phyloP scores from a whole-genome alignment of 1,139 yeast genomes.

The Yamadazyma triangularis region DNA sequence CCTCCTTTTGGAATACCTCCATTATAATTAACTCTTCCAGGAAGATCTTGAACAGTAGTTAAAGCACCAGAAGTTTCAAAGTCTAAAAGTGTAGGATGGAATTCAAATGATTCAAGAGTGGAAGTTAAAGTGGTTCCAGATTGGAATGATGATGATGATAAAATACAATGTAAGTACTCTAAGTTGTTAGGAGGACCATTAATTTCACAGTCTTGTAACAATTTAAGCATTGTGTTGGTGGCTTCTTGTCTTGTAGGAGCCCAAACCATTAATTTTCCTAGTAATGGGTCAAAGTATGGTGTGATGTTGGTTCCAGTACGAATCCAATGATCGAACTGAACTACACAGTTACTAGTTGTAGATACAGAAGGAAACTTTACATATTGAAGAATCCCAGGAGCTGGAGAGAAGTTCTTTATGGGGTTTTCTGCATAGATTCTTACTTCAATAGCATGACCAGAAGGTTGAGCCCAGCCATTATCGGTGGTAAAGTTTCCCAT shows the following conservation, averaged over 20 bases:
- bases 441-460: slow-evolving; percentile 29
- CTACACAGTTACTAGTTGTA: slow-evolving; percentile 7
- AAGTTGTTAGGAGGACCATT: slow-evolving; percentile 27
- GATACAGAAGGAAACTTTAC: slow-evolving; percentile 16
- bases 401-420: slow-evolving; percentile 26
- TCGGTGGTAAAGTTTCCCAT: slow-evolving; percentile 5
- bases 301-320: slow-evolving; percentile 25
- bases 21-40: slow-evolving; percentile 4
- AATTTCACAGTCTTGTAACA: slow-evolving; percentile 14
- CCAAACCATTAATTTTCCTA: slow-evolving; percentile 31
- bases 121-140: slow-evolving; percentile 3
- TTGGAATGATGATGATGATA: slow-evolving; percentile 1
- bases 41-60: slow-evolving; percentile 6
- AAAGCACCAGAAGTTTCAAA: slow-evolving; percentile 4
- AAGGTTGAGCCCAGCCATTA: slow-evolving; percentile 18
- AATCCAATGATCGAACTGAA: slow-evolving; percentile 30
- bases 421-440: slow-evolving; percentile 33
- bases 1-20: slow-evolving; percentile 7
- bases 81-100: slow-evolving; percentile 3
- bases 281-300: slow-evolving; percentile 29
- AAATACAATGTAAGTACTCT: slow-evolving; percentile 14
- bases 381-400: slow-evolving; percentile 25
- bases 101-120: slow-evolving; percentile 3
- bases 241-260: slow-evolving; percentile 20
- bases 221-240: slow-evolving; percentile 16